Base-by-base conservation (phyloP, 2,329 filamentous ascomycete species). In the Penicillium hordei region DNA sequence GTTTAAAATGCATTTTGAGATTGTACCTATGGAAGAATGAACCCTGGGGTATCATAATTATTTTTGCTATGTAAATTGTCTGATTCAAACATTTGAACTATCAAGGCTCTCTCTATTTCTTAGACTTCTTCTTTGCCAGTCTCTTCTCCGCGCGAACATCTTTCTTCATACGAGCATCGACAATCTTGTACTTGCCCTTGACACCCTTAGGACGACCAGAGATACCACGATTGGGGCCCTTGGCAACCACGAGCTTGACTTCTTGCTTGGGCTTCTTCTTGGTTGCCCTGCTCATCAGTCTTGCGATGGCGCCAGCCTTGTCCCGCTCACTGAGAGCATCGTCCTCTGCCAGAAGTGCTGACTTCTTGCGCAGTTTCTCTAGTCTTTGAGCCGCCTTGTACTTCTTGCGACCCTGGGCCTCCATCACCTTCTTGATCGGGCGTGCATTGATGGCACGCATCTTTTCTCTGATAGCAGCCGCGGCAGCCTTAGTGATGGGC, bases 341-440 rank as follows among this genome's bases (percentile, higher is more conserved):
- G 65, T 96, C 93, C 58, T 92, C 90, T 21, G 88, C 89, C 50
- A 99, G 78, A 68, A 96, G 78, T 39, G 95, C 93, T n/a, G 87
- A 91, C 84, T 99, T 99, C 86, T 95, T 96, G 80, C 92, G 91
- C 63, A 99, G 80, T 80, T 96, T 97, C 83, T 99, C 94, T 31
- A 99, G 78, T 57, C 86, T 84, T 76, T 95, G 90, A 0, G 91
- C 93, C 9, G 93, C 88, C 83, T 95, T 95, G 77, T 96, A 89
- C 81, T 97, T 97, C 87, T 99, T 99, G 59, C 94, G 85, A 36
- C 93, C 93, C 78, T 95, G 93, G 25, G 94, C 94, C 78, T 99
- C 94, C 67, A 90, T 89, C 33, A 99, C 94, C 82, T 99, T 99
- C 84, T 99, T 99, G 85, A 97, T 97, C 0, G 94, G 94, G 33